Evolutionary conservation across 371 early-diverging fungal species (phyloP), one percentile per base, ranked within the genome.

Genomic region (Chytridium lagenaria): DNA sequence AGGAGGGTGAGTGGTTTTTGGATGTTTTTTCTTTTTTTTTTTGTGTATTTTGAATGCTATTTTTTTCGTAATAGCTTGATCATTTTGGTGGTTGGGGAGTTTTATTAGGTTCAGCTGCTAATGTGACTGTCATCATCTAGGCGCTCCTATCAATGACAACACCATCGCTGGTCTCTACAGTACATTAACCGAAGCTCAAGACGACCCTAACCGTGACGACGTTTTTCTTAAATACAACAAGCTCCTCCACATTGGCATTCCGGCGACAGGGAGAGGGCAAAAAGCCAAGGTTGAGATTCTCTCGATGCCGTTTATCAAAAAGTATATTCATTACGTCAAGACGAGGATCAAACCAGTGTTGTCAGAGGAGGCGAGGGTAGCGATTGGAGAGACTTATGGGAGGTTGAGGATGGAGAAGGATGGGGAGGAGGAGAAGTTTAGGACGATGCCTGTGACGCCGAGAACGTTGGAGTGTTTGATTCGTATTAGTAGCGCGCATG

Each of bases 401-500:
- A 90, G 93, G 33, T 86, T 97, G 67, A 75, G 91, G 70, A 87
- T 87, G 59, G 83, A 87, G 57, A 83, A 84, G 59, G 90, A 90
- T 52, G 88, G 88, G 22, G 80, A 84, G 50, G 82, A 87, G 38
- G 77, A 84, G 51, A 86, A 87, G 78, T 89, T 88, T 82, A 52
- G 84, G 82, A 87, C 70, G 37, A 81, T 70, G 81, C 99, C 99
- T 22, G 89, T 99, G 55, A 99, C 99, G 5, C 94, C 99, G 7
- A 93, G 99, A 88, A 94, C 99, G 16, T 88, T 99, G 39, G 99
- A 99, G 83, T 99, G 99, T 0, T 85, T 99, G 65, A 99, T 99
- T 76, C 94, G 99, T 84, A 83, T 99, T 66, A 89, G 98, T 1
- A 98, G 99, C 12, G 99, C 99, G 5, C 95, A 98, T 83, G 99